Base-by-base conservation (phyloP, 805 yeast genomes). In the Candida golubevii region DNA sequence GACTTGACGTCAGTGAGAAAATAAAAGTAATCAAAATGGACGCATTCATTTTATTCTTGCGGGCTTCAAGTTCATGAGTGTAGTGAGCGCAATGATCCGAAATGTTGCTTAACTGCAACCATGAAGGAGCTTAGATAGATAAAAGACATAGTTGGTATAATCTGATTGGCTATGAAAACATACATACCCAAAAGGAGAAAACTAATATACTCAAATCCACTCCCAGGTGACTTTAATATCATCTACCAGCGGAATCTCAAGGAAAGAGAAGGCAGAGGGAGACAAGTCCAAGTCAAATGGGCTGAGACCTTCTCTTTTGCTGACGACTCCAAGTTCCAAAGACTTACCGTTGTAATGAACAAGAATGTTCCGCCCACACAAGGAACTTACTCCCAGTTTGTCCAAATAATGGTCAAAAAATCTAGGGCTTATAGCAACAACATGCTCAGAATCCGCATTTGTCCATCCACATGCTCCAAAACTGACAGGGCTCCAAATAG, bases 381-480 rank as follows among this genome's bases (percentile, higher is more conserved):
- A 66, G 52, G 77, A 67, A 53, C 74, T 78, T 5, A 74, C 66
- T 57, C 69, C 66, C 13, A 36, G 27, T 44, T 55, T 54, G 26
- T 60, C 57, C 38, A 59, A 58, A 44, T 62, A 56, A 32, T 58
- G 53, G 49, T 67, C 65, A 55, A 63, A 75, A 54, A 75, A 66
- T 39, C 56, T 56, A 49, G 62, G 65, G 44, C 78, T 72, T 51
- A 79, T 62, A 33, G 85, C 85, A 35, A 74, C 80, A 50, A 80
- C 70, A 46, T 59, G 58, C 53, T 80, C 85, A n/a, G 63, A 30
- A 48, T 69, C 77, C 13, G 65, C 42, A 63, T 63, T 71, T 48
- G 67, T 57, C 36, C 53, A 47, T 35, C 85, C 85, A 63, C 85
- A 81, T 23, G 83, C 79, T 44, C 83, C 85, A 37, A 63, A 54